A percentile compares a stretch with the other conserved stretches of the same genome.
Evolutionary conservation across 2,329 filamentous ascomycete species (phyloP).

Genomic region (Colletotrichum cereale): DNA sequence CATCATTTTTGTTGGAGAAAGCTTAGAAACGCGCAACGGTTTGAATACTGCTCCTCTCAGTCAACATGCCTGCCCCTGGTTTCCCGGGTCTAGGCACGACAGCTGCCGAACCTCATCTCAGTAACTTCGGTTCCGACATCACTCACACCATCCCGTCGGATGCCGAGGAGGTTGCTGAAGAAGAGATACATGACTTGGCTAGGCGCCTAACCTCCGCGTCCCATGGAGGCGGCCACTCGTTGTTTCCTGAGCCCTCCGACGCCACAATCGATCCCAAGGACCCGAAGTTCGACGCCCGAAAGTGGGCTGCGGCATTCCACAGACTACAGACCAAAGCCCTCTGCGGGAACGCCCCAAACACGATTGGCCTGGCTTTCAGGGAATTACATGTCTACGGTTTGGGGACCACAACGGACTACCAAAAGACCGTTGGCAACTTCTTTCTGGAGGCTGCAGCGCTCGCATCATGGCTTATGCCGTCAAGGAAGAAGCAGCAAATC

Average conservation of each 20-base stretch:
- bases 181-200: conserved; percentile 47
- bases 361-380: conserved; percentile 53
- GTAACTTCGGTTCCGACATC: not conserved
- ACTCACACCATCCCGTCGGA: not conserved
- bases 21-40: not conserved
- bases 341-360: conserved; percentile 46
- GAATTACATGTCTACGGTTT: conserved; percentile 58
- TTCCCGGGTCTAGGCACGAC: conserved; percentile 7
- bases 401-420: conserved; percentile 56
- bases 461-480: conserved; percentile 45
- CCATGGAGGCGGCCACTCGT: conserved; percentile 32
- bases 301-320: conserved; percentile 59
- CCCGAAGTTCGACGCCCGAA: conserved; percentile 54
- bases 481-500: conserved; percentile 46
- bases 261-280: conserved; percentile 54
- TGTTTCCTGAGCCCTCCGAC: conserved; percentile 45
- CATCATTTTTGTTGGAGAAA: not conserved
- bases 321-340: conserved; percentile 43
- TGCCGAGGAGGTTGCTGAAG: not conserved
- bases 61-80: conserved; percentile 14
- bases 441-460: conserved; percentile 46
- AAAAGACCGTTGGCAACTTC: conserved; percentile 58
- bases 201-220: conserved; percentile 46
- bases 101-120: too few relatives aligned
- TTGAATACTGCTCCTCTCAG: too few relatives aligned